phyloP scores from a whole-genome alignment of 306 rosid species.

The Astragalus glycyphyllos region DNA sequence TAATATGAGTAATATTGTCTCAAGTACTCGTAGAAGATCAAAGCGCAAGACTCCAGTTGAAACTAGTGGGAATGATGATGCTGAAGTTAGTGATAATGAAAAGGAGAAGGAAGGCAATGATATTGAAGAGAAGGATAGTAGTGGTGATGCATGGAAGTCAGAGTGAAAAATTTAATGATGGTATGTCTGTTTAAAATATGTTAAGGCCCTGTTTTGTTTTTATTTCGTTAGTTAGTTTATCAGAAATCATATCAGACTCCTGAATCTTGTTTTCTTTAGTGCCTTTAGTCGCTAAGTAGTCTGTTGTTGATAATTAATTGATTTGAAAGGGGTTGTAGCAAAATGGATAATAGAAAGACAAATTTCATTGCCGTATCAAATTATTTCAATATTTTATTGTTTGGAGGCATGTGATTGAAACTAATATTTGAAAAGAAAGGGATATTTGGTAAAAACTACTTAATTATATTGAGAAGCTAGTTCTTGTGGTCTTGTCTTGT shows the following conservation, averaged over 20 bases:
- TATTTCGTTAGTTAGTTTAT: constrained; percentile 25
- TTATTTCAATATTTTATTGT: too few species aligned
- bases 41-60: constrained; percentile 74
- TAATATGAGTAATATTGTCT: constrained; percentile 85
- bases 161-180: constrained; percentile 74
- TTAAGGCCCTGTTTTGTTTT: constrained; percentile 8
- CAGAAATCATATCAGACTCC: constrained; percentile 27
- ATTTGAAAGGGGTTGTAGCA: constrained; percentile 31
- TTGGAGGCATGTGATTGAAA: too few species aligned
- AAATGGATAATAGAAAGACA: constrained; percentile 14
- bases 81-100: constrained; percentile 53
- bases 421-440: too few species aligned
- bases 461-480: too few species aligned
- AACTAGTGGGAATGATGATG: constrained; percentile 58
- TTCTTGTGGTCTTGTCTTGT: neutral
- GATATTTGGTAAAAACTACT: too few species aligned
- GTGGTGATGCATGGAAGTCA: constrained; percentile 62
- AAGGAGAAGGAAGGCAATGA: constrained; percentile 48
- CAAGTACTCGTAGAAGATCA: constrained; percentile 87
- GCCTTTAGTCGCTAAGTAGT: constrained; percentile 25
- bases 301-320: constrained; percentile 13
- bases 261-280: constrained; percentile 19
- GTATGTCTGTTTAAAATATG: constrained; percentile 47
- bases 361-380: constrained; percentile 6
- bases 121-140: constrained; percentile 53